A percentile compares a stretch with the other conserved stretches of the same genome.
Evolutionary conservation across 305 asterid genomes (phyloP).

Genomic region (Lippia alba): DNA sequence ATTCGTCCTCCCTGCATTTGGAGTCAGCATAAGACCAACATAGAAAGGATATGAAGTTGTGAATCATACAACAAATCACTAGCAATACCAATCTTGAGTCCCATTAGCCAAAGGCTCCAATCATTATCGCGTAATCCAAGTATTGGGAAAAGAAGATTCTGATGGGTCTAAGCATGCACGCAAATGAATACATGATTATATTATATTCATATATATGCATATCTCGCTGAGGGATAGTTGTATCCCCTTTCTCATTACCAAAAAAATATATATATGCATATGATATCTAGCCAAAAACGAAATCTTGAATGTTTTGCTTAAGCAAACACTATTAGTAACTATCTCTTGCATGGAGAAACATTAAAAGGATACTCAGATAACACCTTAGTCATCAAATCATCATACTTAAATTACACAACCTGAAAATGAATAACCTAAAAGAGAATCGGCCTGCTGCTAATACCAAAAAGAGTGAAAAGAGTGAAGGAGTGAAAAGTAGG

Average conservation of each 20-base stretch:
- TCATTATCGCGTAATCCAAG: no score
- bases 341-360: not conserved
- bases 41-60: conserved; percentile 15
- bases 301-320: not conserved
- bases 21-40: conserved; percentile 28
- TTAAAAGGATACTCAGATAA: not conserved
- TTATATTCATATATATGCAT: no score
- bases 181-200: no score
- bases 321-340: not conserved
- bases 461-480: not conserved
- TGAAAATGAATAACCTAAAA: not conserved
- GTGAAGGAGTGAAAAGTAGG: not conserved
- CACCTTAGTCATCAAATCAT: conserved; percentile 11
- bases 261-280: no score
- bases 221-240: no score
- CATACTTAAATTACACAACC: not conserved
- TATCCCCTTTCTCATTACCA: no score
- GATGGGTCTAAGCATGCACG: no score
- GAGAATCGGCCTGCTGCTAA: not conserved
- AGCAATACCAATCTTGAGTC: conserved; percentile 16
- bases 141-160: no score
- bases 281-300: not conserved
- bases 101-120: conserved; percentile 8
- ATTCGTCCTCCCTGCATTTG: conserved; percentile 82
- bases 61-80: conserved; percentile 8